phyloP scores from a whole-genome alignment of 106 monocot species.

The Narthecium ossifragum region DNA sequence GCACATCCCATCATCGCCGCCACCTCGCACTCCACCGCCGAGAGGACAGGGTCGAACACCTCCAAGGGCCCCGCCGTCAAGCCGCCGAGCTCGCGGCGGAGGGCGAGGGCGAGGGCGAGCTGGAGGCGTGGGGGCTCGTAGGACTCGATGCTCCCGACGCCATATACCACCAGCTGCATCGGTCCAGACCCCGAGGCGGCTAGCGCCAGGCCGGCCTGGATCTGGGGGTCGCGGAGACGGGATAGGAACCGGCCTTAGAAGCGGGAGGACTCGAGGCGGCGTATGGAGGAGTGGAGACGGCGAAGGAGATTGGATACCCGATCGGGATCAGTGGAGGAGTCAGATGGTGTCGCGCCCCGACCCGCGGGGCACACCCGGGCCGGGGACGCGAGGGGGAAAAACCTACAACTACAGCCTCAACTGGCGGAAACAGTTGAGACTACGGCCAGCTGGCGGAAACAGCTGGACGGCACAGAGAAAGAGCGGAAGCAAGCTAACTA shows the following conservation, averaged over 20 bases:
- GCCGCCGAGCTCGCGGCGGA: constrained; percentile 32
- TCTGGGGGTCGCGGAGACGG: constrained; percentile 20
- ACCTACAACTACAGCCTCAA: no score
- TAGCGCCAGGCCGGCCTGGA: constrained; percentile 14
- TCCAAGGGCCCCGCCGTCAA: constrained; percentile 18
- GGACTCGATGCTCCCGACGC: constrained; percentile 76
- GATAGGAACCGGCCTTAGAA: constrained; percentile 49
- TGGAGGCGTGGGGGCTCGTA: constrained; percentile 59
- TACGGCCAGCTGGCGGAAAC: no score
- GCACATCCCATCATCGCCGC: constrained; percentile 32
- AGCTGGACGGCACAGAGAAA: no score
- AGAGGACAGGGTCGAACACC: constrained; percentile 81
- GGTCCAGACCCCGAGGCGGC: background rate
- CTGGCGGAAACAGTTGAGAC: no score
- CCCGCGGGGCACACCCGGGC: no score
- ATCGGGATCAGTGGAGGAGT: constrained; percentile 26
- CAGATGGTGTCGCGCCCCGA: constrained; percentile 45
- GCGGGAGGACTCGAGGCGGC: constrained; percentile 31
- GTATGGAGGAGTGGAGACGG: constrained; percentile 31
- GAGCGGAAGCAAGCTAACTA: no score
- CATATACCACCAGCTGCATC: constrained; percentile 62
- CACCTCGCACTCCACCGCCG: constrained; percentile 57
- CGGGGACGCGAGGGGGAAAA: no score
- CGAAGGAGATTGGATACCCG: constrained; percentile 28
- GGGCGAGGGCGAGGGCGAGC: constrained; percentile 57